phyloP scores from a whole-genome alignment of 768 basidiomycete genomes.

The Neoboletus subvelutipes region DNA sequence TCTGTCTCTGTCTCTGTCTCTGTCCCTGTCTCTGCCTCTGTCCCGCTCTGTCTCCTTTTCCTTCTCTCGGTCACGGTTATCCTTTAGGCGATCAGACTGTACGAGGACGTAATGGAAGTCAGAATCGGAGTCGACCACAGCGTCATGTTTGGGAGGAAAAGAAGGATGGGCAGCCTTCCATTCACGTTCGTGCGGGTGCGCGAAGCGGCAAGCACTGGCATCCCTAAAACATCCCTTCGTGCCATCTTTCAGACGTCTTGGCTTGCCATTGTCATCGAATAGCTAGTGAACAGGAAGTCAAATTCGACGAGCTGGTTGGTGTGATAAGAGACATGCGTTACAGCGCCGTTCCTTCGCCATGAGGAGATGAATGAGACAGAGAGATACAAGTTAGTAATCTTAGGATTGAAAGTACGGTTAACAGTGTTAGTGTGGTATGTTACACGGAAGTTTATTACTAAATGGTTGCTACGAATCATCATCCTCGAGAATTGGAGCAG shows the following conservation, averaged over 20 bases:
- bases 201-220: conserved; percentile 28
- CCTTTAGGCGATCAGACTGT: conserved; percentile 9
- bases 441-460: conserved; percentile 11
- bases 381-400: neutral
- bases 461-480: neutral
- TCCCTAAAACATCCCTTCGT: conserved; percentile 22
- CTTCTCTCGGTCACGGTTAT: conserved; percentile 12
- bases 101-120: conserved; percentile 24
- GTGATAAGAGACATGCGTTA: conserved; percentile 24
- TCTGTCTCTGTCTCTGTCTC: neutral
- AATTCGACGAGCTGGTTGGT: neutral
- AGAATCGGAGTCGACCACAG: conserved; percentile 21
- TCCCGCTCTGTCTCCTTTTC: neutral
- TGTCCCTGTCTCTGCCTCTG: no score
- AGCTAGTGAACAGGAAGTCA: conserved; percentile 18
- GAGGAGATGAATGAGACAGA: neutral
- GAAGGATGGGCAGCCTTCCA: conserved; percentile 34
- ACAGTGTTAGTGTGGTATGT: conserved; percentile 6
- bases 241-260: conserved; percentile 23
- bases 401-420: neutral
- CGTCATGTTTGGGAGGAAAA: conserved; percentile 20
- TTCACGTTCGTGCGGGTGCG: conserved; percentile 32
- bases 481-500: conserved; percentile 17
- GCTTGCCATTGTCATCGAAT: conserved; percentile 29
- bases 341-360: conserved; percentile 29